Conservation (phyloP, 2,329 filamentous ascomycete species). For the Mollisia scopiformis region DNA sequence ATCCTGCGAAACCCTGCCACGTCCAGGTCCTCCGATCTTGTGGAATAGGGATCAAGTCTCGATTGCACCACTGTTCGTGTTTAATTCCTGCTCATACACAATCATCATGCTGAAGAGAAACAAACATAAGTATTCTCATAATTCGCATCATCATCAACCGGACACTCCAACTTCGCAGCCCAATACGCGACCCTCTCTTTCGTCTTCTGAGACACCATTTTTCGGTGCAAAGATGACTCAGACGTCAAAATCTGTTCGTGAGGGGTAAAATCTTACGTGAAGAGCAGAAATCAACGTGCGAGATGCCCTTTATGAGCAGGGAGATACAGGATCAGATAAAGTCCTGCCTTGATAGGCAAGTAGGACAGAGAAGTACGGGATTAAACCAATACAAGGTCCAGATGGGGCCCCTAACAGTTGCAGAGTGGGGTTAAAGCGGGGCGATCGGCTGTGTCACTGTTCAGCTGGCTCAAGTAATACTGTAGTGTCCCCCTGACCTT, state of each 20-base stretch:
- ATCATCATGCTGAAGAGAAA: neutral
- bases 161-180: slow-evolving; percentile 26
- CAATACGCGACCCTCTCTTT: slow-evolving; percentile 23
- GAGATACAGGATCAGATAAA: neutral
- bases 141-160: slow-evolving; percentile 28
- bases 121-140: slow-evolving; percentile 30
- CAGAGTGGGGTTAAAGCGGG: neutral
- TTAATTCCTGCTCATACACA: slow-evolving; percentile 8
- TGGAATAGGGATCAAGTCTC: slow-evolving; percentile 29
- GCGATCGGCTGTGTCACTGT: neutral
- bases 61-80: slow-evolving; percentile 25
- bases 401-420: neutral
- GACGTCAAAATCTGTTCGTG: neutral
- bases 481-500: too few species aligned
- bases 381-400: neutral
- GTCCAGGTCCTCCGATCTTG: slow-evolving; percentile 33
- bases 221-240: neutral
- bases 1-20: slow-evolving; percentile 36
- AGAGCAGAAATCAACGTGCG: neutral
- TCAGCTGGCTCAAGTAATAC: too few species aligned
- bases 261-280: neutral
- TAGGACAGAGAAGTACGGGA: neutral
- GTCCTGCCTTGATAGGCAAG: neutral
- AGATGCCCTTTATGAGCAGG: neutral
- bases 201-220: slow-evolving; percentile 24